These are phyloP conservation scores for Pseudogymnoascus sp. DNA, from an alignment of 2,329 filamentous ascomycete species.

Conservation along the genomic window DNA sequence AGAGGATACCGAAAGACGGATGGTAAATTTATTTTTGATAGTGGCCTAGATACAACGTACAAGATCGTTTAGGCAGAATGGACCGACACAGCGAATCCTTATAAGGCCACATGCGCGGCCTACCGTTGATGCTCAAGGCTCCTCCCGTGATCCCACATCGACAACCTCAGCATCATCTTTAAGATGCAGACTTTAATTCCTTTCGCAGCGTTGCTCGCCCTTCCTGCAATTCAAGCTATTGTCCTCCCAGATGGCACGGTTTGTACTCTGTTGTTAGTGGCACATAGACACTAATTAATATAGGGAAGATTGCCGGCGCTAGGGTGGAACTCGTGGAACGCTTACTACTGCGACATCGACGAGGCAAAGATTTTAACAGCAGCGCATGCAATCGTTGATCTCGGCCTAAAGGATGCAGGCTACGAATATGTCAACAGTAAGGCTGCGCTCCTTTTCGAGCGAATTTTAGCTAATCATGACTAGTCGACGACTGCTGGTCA, in stretches of 20 bases:
- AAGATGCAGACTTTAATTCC: conserved; percentile 32
- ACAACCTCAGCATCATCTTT: not conserved
- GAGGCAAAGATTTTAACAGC: conserved; percentile 42
- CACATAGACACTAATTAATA: not conserved
- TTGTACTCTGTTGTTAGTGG: not conserved
- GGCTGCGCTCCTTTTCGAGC: no score
- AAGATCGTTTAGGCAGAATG: not conserved
- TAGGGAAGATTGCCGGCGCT: not conserved
- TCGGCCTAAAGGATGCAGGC: conserved; percentile 45
- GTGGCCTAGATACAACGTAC: not conserved
- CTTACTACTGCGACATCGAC: conserved; percentile 43
- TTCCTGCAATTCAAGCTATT: not conserved
- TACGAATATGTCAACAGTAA: conserved; percentile 43
- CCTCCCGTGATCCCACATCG: not conserved
- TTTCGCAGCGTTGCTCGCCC: conserved; percentile 17
- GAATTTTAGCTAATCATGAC: no score
- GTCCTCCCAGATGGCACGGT: not conserved
- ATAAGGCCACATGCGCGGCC: not conserved
- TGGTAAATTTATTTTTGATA: not conserved
- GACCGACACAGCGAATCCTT: not conserved
- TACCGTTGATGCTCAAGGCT: not conserved
- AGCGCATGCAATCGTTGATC: conserved; percentile 40
- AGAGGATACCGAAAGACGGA: not conserved
- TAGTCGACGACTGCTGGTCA: no score
- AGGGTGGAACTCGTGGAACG: conserved; percentile 37